Evolutionary conservation across 2,329 filamentous ascomycete genomes (phyloP).

Genomic region (Drechmeria coniospora): DNA sequence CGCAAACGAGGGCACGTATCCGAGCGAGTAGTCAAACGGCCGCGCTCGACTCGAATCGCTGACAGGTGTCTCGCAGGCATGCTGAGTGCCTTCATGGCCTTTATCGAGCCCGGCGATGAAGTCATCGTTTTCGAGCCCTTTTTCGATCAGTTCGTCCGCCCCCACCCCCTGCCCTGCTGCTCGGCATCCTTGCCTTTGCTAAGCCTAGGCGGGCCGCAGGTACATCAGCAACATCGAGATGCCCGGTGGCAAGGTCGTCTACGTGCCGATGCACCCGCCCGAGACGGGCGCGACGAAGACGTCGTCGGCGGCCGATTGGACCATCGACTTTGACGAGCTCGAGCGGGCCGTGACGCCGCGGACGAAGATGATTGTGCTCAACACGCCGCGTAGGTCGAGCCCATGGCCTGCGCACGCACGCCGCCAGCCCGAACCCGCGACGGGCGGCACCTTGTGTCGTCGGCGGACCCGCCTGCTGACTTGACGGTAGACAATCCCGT

Average conservation of each 20-base stretch:
- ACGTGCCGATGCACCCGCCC: slow-evolving; percentile 88
- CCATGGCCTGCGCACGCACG: too few relatives aligned
- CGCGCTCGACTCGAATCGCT: too few relatives aligned
- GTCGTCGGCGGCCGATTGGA: slow-evolving; percentile 78
- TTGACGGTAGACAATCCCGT: slow-evolving; percentile 66
- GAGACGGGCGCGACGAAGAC: slow-evolving; percentile 63
- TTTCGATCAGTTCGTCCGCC: slow-evolving; percentile 65
- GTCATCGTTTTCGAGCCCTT: slow-evolving; percentile 98
- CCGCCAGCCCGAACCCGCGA: too few relatives aligned
- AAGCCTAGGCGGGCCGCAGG: slow-evolving; percentile 7
- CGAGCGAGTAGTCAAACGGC: too few relatives aligned
- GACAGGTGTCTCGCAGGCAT: too few relatives aligned
- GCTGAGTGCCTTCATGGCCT: slow-evolving; percentile 95
- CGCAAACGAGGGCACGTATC: slow-evolving; percentile 50
- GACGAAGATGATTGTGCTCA: slow-evolving; percentile 93
- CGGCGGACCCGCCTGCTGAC: too few relatives aligned
- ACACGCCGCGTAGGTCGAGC: slow-evolving; percentile 50
- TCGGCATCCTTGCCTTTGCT: too few relatives aligned
- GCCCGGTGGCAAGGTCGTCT: slow-evolving; percentile 87
- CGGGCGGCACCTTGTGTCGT: too few relatives aligned
- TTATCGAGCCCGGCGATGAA: slow-evolving; percentile 86
- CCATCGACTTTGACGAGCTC: slow-evolving; percentile 68
- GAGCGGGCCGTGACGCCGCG: slow-evolving; percentile 66
- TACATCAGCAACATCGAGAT: slow-evolving; percentile 97
- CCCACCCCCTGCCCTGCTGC: not conserved